Evolutionary conservation across 139 green algal species (phyloP).

Genomic region (Tetradesmus lagerheimii): DNA sequence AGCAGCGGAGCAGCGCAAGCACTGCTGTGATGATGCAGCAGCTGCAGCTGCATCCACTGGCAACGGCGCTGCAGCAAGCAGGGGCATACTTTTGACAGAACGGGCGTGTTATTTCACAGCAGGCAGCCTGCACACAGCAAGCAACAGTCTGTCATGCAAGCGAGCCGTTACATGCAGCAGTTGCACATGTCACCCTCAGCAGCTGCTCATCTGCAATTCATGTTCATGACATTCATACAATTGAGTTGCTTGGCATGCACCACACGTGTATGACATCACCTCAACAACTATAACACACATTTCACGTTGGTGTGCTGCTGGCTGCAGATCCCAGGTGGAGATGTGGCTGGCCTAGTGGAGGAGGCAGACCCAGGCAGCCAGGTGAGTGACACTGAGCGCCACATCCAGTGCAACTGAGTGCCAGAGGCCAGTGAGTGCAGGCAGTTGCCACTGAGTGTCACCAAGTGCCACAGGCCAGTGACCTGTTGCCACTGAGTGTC

Average conservation of each 20-base stretch:
- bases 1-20: not conserved
- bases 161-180: not conserved
- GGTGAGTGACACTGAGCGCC: conserved; percentile 32
- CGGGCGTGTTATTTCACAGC: not conserved
- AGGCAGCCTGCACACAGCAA: not conserved
- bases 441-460: too few species aligned
- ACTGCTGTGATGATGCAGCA: not conserved
- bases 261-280: too few species aligned
- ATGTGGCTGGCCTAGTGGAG: conserved; percentile 58
- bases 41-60: not conserved
- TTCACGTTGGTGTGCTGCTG: not conserved
- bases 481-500: too few species aligned
- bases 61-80: not conserved
- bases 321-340: conserved; percentile 56
- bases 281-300: too few species aligned
- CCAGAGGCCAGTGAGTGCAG: too few species aligned
- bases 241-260: too few species aligned
- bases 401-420: too few species aligned
- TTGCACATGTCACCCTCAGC: too few species aligned
- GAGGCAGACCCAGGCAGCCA: conserved; percentile 51
- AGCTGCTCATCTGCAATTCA: too few species aligned
- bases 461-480: too few species aligned
- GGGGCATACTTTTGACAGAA: not conserved
- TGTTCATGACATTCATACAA: too few species aligned
- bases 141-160: not conserved